Percentiles rank a stretch among this genome's conserved stretches.
Conservation (phyloP, 2,329 filamentous ascomycete genomes). For the Sclerotinia trifoliorum region DNA sequence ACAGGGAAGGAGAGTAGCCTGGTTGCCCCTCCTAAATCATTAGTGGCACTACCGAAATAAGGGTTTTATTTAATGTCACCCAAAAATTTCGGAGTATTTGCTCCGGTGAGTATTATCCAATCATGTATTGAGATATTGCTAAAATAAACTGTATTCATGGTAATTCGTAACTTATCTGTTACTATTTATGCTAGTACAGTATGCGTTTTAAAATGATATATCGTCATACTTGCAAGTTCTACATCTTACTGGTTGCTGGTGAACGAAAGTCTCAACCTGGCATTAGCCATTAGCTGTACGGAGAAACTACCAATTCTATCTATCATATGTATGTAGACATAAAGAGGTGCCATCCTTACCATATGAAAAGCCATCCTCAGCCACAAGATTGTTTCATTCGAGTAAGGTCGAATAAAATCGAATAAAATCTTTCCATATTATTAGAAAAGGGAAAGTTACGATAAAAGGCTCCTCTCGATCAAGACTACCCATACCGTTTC, state of each 20-base stretch:
- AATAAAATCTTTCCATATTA: background rate
- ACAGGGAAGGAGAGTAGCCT: background rate
- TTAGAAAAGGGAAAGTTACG: background rate
- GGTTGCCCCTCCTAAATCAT: background rate
- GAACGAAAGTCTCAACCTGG: too few species aligned
- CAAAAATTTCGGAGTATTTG: background rate
- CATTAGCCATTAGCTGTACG: too few species aligned
- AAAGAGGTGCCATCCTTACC: too few species aligned
- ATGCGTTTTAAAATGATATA: too few species aligned
- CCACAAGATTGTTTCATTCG: background rate
- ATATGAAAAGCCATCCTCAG: background rate
- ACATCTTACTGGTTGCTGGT: too few species aligned
- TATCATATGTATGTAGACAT: too few species aligned
- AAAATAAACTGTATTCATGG: too few species aligned
- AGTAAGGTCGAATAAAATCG: background rate
- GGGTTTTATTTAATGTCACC: background rate
- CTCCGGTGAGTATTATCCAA: conserved; percentile 2
- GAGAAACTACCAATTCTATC: too few species aligned
- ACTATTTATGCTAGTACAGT: too few species aligned
- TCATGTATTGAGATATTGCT: background rate
- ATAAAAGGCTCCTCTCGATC: background rate
- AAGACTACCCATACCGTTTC: background rate
- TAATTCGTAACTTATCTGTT: too few species aligned
- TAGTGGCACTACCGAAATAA: background rate
- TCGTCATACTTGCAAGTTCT: too few species aligned